Evolutionary conservation across 2,329 filamentous ascomycete genomes (phyloP).

Genomic region (Parafenestella ontariensis): DNA sequence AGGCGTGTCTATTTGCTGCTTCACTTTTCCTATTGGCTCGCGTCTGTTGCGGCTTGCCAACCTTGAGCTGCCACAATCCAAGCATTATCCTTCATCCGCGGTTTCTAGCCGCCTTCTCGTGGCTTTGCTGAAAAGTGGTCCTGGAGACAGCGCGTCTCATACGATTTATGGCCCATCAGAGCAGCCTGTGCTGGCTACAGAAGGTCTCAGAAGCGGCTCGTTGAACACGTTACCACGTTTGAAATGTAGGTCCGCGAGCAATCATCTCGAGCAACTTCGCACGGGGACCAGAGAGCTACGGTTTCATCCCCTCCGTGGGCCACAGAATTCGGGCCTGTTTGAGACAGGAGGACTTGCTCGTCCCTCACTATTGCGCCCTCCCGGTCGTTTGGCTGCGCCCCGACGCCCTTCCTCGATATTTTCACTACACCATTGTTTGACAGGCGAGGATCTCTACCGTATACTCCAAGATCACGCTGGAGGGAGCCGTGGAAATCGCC

Average conservation of each 20-base stretch:
- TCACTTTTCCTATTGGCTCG: constrained; percentile 33
- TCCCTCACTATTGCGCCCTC: constrained; percentile 18
- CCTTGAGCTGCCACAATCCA: constrained; percentile 18
- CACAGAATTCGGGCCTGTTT: constrained; percentile 11
- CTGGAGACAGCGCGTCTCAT: constrained; percentile 30
- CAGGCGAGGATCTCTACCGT: not conserved
- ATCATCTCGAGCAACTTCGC: constrained; percentile 12
- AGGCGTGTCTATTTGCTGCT: constrained; percentile 25
- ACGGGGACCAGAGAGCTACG: constrained; percentile 24
- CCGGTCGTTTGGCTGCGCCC: constrained; percentile 20
- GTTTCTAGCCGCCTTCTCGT: constrained; percentile 33
- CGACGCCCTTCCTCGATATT: constrained; percentile 15
- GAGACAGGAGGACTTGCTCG: constrained; percentile 19
- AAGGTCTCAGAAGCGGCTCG: constrained; percentile 24
- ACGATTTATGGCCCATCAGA: constrained; percentile 20
- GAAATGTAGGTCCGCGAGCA: constrained; percentile 37
- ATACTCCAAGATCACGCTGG: not conserved
- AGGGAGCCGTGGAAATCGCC: constrained; percentile 25
- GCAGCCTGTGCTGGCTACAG: constrained; percentile 34
- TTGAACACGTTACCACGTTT: constrained; percentile 32
- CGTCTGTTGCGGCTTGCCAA: constrained; percentile 9
- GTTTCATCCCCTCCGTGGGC: constrained; percentile 33
- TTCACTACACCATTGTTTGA: constrained; percentile 1
- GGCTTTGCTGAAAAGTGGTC: constrained; percentile 21
- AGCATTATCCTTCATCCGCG: constrained; percentile 29